phyloP scores from a whole-genome alignment of 495 filamentous ascomycete species.

The Podospora bellae-mahoneyi region DNA sequence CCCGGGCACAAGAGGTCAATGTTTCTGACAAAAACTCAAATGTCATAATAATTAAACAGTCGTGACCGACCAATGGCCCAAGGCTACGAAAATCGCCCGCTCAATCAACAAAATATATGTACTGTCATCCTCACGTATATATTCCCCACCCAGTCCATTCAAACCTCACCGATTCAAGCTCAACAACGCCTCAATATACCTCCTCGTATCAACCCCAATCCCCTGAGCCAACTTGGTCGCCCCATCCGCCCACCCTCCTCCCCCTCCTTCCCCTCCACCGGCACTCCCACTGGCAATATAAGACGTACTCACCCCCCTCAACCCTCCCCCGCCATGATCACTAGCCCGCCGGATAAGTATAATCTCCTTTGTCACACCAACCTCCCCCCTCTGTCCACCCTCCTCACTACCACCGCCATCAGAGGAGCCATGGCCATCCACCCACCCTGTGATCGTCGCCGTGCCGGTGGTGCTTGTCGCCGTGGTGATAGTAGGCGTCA shows the following conservation, averaged over 20 bases:
- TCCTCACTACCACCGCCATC: background rate
- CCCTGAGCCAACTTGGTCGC: constrained; percentile 73
- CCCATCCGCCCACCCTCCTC: constrained; percentile 52
- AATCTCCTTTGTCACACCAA: constrained; percentile 58
- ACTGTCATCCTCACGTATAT: constrained; percentile 16
- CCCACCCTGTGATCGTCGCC: background rate
- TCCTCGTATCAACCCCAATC: constrained; percentile 79
- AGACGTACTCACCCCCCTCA: constrained; percentile 32
- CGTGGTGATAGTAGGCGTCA: background rate
- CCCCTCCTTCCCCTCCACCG: constrained; percentile 42
- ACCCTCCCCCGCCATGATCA: constrained; percentile 47
- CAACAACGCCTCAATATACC: constrained; percentile 80
- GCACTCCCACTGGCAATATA: constrained; percentile 26
- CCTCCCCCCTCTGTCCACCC: background rate
- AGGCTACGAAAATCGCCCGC: background rate
- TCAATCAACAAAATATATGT: constrained; percentile 27
- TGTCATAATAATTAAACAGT: background rate
- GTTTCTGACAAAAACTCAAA: background rate
- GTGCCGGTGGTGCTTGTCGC: background rate
- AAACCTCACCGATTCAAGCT: constrained; percentile 60
- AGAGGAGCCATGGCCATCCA: background rate
- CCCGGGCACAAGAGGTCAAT: too few relatives aligned
- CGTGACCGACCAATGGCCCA: background rate
- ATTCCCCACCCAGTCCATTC: background rate
- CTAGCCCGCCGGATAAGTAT: constrained; percentile 76